Evolutionary conservation across 768 basidiomycete species (phyloP).

Genomic region (Tricholoma hemisulphureum): DNA sequence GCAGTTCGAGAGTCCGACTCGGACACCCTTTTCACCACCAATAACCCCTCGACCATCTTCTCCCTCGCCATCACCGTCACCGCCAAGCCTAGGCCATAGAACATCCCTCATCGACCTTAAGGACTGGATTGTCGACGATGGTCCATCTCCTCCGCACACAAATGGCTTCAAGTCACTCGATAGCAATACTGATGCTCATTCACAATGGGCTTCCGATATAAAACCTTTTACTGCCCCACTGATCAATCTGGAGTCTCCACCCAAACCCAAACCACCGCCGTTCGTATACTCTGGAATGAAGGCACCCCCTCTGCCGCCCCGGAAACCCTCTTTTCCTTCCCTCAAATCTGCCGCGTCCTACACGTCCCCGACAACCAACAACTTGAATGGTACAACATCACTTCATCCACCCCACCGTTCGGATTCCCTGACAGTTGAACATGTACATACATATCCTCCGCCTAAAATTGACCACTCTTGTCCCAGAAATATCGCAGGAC

Average conservation of each 20-base stretch:
- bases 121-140: conserved; percentile 73
- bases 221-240: conserved; percentile 36
- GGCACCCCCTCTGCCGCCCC: conserved; percentile 64
- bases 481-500: conserved; percentile 36
- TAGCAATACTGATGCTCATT: conserved; percentile 11
- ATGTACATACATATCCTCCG: conserved; percentile 57
- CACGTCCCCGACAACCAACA: conserved; percentile 21
- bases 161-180: conserved; percentile 15
- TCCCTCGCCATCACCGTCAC: conserved; percentile 50
- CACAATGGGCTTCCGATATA: conserved; percentile 23
- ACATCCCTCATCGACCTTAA: conserved; percentile 68
- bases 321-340: conserved; percentile 56
- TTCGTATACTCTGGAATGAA: conserved; percentile 22
- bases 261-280: conserved; percentile 31
- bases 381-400: conserved; percentile 6
- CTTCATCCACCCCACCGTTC: conserved; percentile 36
- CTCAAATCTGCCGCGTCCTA: conserved; percentile 42
- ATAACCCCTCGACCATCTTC: conserved; percentile 42
- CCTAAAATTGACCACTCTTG: conserved; percentile 35
- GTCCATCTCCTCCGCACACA: conserved; percentile 32
- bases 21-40: conserved; percentile 47
- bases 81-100: conserved; percentile 48
- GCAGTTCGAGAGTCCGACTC: conserved; percentile 27
- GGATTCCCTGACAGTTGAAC: conserved; percentile 55
- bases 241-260: conserved; percentile 56